Conservation (phyloP, 495 filamentous ascomycete genomes). For the Clohesyomyces aquaticus region DNA sequence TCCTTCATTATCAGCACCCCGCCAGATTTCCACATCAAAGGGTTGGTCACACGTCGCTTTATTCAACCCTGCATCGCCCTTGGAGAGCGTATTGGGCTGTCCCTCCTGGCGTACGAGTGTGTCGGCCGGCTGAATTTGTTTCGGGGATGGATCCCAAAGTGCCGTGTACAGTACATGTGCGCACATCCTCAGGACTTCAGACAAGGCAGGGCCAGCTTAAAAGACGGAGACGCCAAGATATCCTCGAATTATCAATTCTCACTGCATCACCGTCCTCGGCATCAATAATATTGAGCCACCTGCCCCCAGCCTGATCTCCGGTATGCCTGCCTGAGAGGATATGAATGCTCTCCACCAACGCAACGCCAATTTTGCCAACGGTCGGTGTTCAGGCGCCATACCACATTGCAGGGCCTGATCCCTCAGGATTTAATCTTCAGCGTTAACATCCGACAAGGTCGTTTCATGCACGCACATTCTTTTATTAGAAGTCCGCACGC, state of each 20-base stretch:
- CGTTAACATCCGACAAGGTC: no score
- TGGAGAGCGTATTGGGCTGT: constrained; percentile 22
- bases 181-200: constrained; percentile 2
- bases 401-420: no score
- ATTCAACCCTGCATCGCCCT: background rate
- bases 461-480: background rate
- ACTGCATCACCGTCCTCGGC: constrained; percentile 10
- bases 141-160: constrained; percentile 30
- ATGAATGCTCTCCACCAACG: constrained; percentile 19
- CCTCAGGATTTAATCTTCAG: no score
- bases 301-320: constrained; percentile 1
- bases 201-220: constrained; percentile 4
- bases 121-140: constrained; percentile 30
- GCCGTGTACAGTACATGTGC: constrained; percentile 24
- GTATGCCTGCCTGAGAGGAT: constrained; percentile 13
- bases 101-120: constrained; percentile 15
- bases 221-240: constrained; percentile 30
- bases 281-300: constrained; percentile 25
- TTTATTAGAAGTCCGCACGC: background rate
- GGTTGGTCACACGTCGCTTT: constrained; percentile 18
- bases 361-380: constrained; percentile 1
- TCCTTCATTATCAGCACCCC: constrained; percentile 21
- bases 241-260: constrained; percentile 14
- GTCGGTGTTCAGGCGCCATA: no score
- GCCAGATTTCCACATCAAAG: constrained; percentile 12